Percentiles rank a stretch among this genome's conserved stretches.
Evolutionary conservation across 176 grass and related monocot genomes (phyloP).

Genomic region (Rhipidocladum racemiflorum): DNA sequence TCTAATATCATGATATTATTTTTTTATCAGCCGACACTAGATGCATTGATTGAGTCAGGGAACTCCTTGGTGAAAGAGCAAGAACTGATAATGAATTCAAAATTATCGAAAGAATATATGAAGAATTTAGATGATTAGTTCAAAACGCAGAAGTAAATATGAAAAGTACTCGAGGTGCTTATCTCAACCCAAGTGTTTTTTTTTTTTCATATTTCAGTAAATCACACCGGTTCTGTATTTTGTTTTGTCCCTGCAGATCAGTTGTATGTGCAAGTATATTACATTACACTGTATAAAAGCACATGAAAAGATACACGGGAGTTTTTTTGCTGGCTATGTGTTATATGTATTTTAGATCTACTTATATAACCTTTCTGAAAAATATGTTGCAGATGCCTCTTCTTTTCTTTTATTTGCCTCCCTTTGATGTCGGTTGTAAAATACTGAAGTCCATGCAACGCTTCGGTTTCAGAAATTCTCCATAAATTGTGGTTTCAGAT

Average conservation of each 20-base stretch:
- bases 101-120: slow-evolving; percentile 86
- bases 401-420: background rate
- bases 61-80: slow-evolving; percentile 73
- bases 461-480: background rate
- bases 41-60: slow-evolving; percentile 69
- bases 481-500: slow-evolving; percentile 10
- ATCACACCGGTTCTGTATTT: background rate
- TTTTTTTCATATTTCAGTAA: background rate
- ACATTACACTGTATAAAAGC: background rate
- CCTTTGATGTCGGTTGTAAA: background rate
- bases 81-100: slow-evolving; percentile 71
- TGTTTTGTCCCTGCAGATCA: background rate
- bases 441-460: background rate
- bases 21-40: slow-evolving; percentile 54
- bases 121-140: slow-evolving; percentile 78
- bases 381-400: background rate
- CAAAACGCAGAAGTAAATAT: background rate
- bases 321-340: background rate
- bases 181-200: background rate
- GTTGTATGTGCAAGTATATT: slow-evolving; percentile 12
- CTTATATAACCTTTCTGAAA: background rate
- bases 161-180: background rate
- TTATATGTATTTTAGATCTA: background rate
- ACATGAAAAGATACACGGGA: background rate
- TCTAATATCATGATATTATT: slow-evolving; percentile 3